Base-by-base conservation (phyloP, 257 asterid species). In the Scutellaria minor region DNA sequence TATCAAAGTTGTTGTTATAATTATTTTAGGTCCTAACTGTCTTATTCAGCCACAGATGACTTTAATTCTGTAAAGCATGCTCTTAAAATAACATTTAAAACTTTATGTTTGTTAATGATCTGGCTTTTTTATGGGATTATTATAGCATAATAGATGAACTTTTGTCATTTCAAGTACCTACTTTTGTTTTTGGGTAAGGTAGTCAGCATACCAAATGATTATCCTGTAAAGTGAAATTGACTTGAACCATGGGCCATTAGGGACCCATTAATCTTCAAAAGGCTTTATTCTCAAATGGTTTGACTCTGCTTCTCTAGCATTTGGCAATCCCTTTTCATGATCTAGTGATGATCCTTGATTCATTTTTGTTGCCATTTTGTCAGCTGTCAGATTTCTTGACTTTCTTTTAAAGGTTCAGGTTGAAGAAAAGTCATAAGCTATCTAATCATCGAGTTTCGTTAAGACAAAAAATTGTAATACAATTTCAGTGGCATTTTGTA, bases 191-290 rank as follows among this genome's bases (percentile, higher is more conserved):
- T 31, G 37, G 5, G 37, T 31, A 3, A 31, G 37, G 37, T 31
- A 4, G 64, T 48, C 54, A 64, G 59, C 48, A 50, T 46, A 40
- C 12, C 45, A 41, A 44, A 68, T 76, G 60, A 59, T 68, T 60
- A 41, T 61, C 58, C 31, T 47, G 7, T 39, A 66, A 51, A 44
- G 55, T 12, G 45, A 22, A 13, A 14, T 8, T 50, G 70, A 24
- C 51, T 51, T 24, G 22, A 20, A 63, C 18, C 61, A 7, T 74
- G 74, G 63, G 74, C 46, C 73, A 56, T 56, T 39, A 15, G 61
- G 79, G 75, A 61, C 71, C 71, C 66, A 69, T 27, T 5, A 11
- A 52, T 61, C 66, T 60, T 68, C 46, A 69, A 5, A 68, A 12
- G 5, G 2, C 24, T 60, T 75, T 48, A 52, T 48, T 61, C 15